These are phyloP conservation scores for Magnolia kwangsiensis DNA, from an alignment of 164 flowering plant species.

Conservation along the genomic window DNA sequence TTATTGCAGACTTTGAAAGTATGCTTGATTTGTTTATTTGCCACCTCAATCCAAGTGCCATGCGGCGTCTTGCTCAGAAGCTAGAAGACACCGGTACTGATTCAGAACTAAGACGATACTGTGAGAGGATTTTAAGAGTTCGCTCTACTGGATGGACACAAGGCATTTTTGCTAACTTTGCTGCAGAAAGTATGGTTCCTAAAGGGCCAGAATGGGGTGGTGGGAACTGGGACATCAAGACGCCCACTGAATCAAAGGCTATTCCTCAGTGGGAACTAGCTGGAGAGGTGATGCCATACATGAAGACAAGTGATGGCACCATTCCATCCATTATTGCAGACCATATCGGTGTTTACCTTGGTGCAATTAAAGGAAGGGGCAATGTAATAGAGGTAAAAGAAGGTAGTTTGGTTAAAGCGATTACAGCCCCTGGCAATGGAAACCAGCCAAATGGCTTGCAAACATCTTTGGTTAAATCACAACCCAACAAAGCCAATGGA, in stretches of 20 bases:
- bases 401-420: constrained; percentile 76
- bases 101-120: constrained; percentile 87
- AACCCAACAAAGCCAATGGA: constrained; percentile 36
- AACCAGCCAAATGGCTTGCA: constrained; percentile 43
- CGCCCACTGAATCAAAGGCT: constrained; percentile 63
- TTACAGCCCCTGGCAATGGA: constrained; percentile 44
- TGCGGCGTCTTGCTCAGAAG: constrained; percentile 97
- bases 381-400: constrained; percentile 88
- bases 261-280: constrained; percentile 97
- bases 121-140: constrained; percentile 90
- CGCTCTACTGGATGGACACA: constrained; percentile 99
- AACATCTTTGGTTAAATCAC: constrained; percentile 31
- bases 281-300: constrained; percentile 95
- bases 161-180: constrained; percentile 98
- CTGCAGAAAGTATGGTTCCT: constrained; percentile 99
- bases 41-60: constrained; percentile 98
- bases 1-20: constrained; percentile 88
- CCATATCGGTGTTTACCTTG: constrained; percentile 94
- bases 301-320: constrained; percentile 92
- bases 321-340: constrained; percentile 85
- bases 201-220: constrained; percentile 99
- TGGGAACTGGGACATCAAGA: constrained; percentile 99
- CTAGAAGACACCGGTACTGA: constrained; percentile 83
- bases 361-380: constrained; percentile 91
- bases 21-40: constrained; percentile 95